A percentile compares a stretch with the other conserved stretches of the same genome.
Conservation (phyloP, 1,284 basidiomycete genomes). For the Phenoliferia sp. region DNA sequence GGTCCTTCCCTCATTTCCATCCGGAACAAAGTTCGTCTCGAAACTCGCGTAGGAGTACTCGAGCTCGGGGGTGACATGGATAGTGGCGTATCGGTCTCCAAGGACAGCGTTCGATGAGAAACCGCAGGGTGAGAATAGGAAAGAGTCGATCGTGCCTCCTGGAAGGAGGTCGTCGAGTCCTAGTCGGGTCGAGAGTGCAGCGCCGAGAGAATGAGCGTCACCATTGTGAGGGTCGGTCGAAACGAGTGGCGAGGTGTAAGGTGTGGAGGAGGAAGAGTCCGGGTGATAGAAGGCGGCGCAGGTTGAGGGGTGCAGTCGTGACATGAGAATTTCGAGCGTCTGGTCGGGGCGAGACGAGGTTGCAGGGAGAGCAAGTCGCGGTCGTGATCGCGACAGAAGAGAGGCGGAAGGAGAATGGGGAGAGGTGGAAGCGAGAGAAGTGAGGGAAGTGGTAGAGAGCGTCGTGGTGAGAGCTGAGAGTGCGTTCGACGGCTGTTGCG, state of each 20-base stretch:
- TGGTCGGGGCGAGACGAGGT: slow-evolving; percentile 55
- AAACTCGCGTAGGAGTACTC: slow-evolving; percentile 98
- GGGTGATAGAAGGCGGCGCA: slow-evolving; percentile 74
- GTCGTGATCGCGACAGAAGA: too few relatives aligned
- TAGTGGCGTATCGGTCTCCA: slow-evolving; percentile 91
- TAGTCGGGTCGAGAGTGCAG: slow-evolving; percentile 63
- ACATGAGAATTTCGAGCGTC: slow-evolving; percentile 99
- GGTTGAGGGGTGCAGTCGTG: slow-evolving; percentile 71
- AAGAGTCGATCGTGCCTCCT: slow-evolving; percentile 80
- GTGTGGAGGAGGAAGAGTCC: slow-evolving; percentile 42
- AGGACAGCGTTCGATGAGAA: slow-evolving; percentile 93
- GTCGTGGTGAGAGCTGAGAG: slow-evolving; percentile 32
- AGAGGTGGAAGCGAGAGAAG: slow-evolving; percentile 37
- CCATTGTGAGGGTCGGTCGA: slow-evolving; percentile 31
- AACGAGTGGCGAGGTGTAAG: slow-evolving; percentile 25
- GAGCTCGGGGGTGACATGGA: slow-evolving; percentile 96
- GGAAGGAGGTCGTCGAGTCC: slow-evolving; percentile 83
- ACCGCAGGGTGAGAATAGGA: slow-evolving; percentile 91
- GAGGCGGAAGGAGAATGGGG: neutral
- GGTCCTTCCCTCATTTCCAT: slow-evolving; percentile 40
- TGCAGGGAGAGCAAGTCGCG: slow-evolving; percentile 6
- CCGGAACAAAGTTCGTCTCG: slow-evolving; percentile 88
- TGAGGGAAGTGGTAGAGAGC: slow-evolving; percentile 33
- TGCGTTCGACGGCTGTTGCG: slow-evolving; percentile 34
- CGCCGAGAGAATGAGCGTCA: slow-evolving; percentile 58